These are phyloP conservation scores for Haplosporangium sp. DNA, from an alignment of 371 early-diverging fungal species.

Conservation along the genomic window DNA sequence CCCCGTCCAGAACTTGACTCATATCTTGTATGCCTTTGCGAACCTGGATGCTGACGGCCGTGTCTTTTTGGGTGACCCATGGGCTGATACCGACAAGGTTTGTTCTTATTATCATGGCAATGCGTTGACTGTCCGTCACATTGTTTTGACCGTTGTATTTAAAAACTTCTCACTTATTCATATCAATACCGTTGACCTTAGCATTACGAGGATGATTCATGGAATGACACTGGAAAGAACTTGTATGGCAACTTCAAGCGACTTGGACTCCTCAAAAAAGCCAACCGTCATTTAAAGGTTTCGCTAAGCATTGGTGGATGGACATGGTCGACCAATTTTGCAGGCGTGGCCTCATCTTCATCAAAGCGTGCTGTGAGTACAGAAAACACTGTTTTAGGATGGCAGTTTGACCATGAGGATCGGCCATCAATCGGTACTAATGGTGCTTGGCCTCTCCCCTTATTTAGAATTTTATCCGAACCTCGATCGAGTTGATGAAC, in stretches of 20 bases:
- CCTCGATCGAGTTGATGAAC: conserved; percentile 68
- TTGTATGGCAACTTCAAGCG: conserved; percentile 85
- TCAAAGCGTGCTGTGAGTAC: conserved; percentile 58
- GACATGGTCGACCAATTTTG: conserved; percentile 89
- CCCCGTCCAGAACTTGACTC: conserved; percentile 75
- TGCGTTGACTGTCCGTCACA: not conserved
- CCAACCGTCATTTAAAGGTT: conserved; percentile 72
- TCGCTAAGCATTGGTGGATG: conserved; percentile 90
- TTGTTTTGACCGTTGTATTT: not conserved
- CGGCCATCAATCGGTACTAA: not conserved
- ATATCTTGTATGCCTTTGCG: conserved; percentile 91
- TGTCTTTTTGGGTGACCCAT: conserved; percentile 76
- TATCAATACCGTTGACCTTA: not conserved
- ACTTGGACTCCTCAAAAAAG: conserved; percentile 79
- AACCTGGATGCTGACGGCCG: conserved; percentile 77
- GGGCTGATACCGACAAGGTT: conserved; percentile 84
- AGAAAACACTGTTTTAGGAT: not conserved
- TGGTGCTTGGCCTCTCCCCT: not conserved
- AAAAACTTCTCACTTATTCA: not conserved
- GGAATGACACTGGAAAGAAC: conserved; percentile 74
- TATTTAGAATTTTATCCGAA: conserved; percentile 65
- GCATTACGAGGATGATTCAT: conserved; percentile 65
- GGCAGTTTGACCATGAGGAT: not conserved
- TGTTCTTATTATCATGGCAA: not conserved
- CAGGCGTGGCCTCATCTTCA: conserved; percentile 71